Conservation (phyloP, 352 stramenopile species). For the Globisporangium carolinianum region DNA sequence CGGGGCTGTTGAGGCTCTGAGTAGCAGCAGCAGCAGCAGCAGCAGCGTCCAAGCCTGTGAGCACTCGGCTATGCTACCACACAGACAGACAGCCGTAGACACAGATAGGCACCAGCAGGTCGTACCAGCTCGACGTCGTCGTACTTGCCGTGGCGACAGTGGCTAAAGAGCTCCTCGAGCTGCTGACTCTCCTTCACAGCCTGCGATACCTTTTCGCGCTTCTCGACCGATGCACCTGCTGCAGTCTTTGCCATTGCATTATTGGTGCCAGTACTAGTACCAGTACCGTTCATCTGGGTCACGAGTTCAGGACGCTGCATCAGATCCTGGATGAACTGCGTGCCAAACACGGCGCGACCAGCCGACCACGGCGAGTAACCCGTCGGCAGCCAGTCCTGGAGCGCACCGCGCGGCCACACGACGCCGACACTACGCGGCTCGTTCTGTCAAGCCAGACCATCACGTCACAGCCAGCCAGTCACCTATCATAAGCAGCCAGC, state of each 20-base stretch:
- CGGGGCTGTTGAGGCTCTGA: slow-evolving; percentile 84
- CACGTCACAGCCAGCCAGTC: background rate
- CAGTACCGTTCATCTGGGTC: slow-evolving; percentile 4
- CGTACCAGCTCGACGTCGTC: slow-evolving; percentile 72
- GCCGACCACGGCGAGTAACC: slow-evolving; percentile 92
- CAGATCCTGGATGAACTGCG: slow-evolving; percentile 58
- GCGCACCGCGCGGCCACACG: slow-evolving; percentile 73
- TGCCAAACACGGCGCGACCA: slow-evolving; percentile 49
- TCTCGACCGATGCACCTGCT: slow-evolving; percentile 29
- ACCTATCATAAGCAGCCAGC: background rate
- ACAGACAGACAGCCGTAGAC: too few species aligned
- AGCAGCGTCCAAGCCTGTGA: too few species aligned
- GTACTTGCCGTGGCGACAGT: slow-evolving; percentile 88
- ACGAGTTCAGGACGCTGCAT: slow-evolving; percentile 49
- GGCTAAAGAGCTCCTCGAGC: slow-evolving; percentile 87
- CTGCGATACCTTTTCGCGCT: slow-evolving; percentile 72
- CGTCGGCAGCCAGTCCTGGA: slow-evolving; percentile 86
- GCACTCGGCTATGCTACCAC: too few species aligned
- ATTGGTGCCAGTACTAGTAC: background rate
- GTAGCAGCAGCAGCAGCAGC: background rate
- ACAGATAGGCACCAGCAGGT: background rate
- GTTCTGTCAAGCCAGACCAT: slow-evolving; percentile 36
- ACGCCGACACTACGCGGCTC: slow-evolving; percentile 79
- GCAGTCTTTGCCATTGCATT: background rate
- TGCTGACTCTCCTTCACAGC: slow-evolving; percentile 81